phyloP scores from a whole-genome alignment of 139 green algal genomes.

The Choricystis sp. region DNA sequence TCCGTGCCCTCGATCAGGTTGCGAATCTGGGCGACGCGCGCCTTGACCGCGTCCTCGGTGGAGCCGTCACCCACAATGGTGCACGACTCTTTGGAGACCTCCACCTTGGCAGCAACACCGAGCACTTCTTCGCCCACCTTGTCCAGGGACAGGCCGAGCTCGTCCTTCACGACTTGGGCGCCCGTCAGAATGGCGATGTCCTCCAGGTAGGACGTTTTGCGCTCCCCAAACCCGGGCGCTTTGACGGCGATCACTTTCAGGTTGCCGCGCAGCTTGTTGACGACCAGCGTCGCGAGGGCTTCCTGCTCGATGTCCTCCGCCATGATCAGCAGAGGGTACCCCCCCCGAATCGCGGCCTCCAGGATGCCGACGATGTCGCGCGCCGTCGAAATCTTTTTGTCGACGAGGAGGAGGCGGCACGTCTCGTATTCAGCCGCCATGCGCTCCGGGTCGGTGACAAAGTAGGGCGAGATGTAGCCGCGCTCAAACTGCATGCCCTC shows the following conservation, averaged over 20 bases:
- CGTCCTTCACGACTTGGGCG: constrained; percentile 83
- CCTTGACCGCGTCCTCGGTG: constrained; percentile 53
- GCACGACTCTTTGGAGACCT: constrained; percentile 77
- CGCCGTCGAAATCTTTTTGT: constrained; percentile 97
- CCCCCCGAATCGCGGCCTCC: constrained; percentile 76
- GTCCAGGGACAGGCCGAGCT: constrained; percentile 87
- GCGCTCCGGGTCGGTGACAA: constrained; percentile 97
- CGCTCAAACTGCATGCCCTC: constrained; percentile 99
- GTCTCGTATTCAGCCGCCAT: constrained; percentile 86
- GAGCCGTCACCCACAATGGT: constrained; percentile 90
- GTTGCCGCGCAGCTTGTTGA: constrained; percentile 97
- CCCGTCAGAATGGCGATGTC: constrained; percentile 98
- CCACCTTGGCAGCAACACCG: constrained; percentile 77
- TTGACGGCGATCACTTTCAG: constrained; percentile 88
- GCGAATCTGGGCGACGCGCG: constrained; percentile 90
- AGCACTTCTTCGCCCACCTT: constrained; percentile 58
- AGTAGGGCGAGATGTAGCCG: constrained; percentile 98
- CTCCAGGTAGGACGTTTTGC: constrained; percentile 95
- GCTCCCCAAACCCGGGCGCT: constrained; percentile 96
- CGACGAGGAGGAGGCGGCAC: constrained; percentile 87
- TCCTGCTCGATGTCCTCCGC: constrained; percentile 98
- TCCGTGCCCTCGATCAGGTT: constrained; percentile 66
- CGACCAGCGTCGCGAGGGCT: constrained; percentile 94
- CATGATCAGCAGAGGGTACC: constrained; percentile 95
- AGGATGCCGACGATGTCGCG: constrained; percentile 91